Evolutionary conservation across 345 rosid genomes (phyloP), one percentile per base, ranked within the genome.

Genomic region (Streptanthus diversifolius): DNA sequence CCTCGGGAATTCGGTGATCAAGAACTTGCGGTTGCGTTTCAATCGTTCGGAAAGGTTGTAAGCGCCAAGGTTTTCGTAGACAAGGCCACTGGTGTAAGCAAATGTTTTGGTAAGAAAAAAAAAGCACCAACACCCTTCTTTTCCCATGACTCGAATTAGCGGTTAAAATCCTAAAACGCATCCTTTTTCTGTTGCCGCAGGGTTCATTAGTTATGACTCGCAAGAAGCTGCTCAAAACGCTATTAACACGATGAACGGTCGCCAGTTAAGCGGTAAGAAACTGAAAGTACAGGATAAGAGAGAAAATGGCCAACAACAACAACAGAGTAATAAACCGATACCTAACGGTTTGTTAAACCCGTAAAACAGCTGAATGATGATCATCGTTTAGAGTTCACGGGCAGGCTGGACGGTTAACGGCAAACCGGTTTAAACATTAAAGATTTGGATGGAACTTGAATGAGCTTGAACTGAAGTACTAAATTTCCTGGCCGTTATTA

Each of bases 281-380:
- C 76, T 95, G 90, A 95, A 95, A 81, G 98, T 95, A 77, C 91
- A 95, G 87, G 88, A 88, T 35, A 95, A 95, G 84, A 88, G 96
- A 86, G 97, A 95, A 80, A 95, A 87, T 82, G 85, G 86, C 25
- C 29, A 74, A 59, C 74, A 73, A 59, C 74, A 73, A 59, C 74
- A 76, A 69, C 70, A 62, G 33, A 69, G 19, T 36, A 66, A 15
- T 44, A 76, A 70, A 56, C 59, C 72, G 56, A 56, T 73, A 45
- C 14, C 33, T 2, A 64, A 73, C 64, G 75, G 75, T 60, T 17
- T 49, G 51, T 27, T 19, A 47, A 47, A 48, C 67, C 4, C 51
- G 58, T 73, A 45, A 73, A 49, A 56, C 60, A 21, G 18, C 32
- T 66, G 44, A 74, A 19, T 5, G 14, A 17, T 65, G 43, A 25